Evolutionary conservation across 2,329 filamentous ascomycete genomes (phyloP), one percentile per base, ranked within the genome.

Genomic region (Cladophialophora immunda): DNA sequence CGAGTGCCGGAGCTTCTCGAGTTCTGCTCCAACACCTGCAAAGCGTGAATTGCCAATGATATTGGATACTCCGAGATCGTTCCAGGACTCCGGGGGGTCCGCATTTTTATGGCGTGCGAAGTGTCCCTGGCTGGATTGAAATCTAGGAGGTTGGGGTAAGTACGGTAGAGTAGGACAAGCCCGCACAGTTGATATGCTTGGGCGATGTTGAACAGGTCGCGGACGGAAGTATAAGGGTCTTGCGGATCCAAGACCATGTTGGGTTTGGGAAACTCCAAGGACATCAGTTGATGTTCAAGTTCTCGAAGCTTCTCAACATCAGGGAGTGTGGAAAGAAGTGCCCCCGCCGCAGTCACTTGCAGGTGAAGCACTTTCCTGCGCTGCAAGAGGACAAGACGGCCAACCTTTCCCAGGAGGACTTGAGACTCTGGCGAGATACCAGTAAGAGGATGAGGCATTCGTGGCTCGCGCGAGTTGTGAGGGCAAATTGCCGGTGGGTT

Each of bases 361-460:
- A 55, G 41, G 15, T 47, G 22, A 19, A 59, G 47, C 32, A 17
- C n/a, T 9, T 15, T 60, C 27, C 45, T 47, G 11, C 62, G 41
- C 13, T 60, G 55, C n/a, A 29, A 27, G 22, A 59, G n/a, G 15
- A 65, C 56, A 25, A 65, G 47, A n/a, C 36, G 19, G 3, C 29
- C 62, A 29, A 65, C 62, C 56, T 53, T 53, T 13, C 62, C 62
- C n/a, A 65, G 27, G 15, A 65, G 25, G 4, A 54, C 13, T 47
- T 65, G 62, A 22, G 56, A 50, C 27, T 60, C 45, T 27, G 62
- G 30, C 45, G 62, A 65, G 15, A 65, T 32, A 8, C 62, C 62
- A 6, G 62, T 59, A 6, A 65, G 45, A 1, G 62, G 62, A n/a
- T 65, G 62, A 11, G 62, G 62, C 32, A 65, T 63, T 30, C 55